These are phyloP conservation scores for Naganishia friedmannii DNA, from an alignment of 768 basidiomycete genomes.

Conservation along the genomic window DNA sequence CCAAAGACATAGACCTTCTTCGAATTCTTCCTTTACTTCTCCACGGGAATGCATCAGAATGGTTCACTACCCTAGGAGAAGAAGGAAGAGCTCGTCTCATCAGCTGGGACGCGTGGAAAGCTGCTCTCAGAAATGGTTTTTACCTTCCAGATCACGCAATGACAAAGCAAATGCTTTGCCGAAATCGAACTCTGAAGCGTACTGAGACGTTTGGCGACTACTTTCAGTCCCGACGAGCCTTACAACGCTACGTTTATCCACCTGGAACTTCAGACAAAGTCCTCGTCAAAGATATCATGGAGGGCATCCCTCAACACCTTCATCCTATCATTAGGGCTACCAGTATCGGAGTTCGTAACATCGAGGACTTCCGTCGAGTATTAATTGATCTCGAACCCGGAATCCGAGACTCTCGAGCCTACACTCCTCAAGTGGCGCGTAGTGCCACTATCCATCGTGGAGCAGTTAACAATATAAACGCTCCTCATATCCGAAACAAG, in stretches of 20 bases:
- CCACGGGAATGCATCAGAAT: slow-evolving; percentile 7
- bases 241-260: slow-evolving; percentile 17
- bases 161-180: neutral
- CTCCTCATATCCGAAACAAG: neutral
- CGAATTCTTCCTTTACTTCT: slow-evolving; percentile 1
- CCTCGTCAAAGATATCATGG: slow-evolving; percentile 18
- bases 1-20: slow-evolving; percentile 1
- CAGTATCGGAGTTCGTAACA: neutral
- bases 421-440: neutral
- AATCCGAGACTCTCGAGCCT: neutral
- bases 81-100: neutral
- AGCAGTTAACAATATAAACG: neutral
- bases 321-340: slow-evolving; percentile 9
- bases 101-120: slow-evolving; percentile 12
- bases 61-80: slow-evolving; percentile 24
- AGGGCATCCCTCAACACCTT: slow-evolving; percentile 7
- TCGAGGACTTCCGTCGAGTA: slow-evolving; percentile 20
- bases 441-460: neutral
- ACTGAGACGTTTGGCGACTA: slow-evolving; percentile 15
- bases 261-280: neutral
- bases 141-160: slow-evolving; percentile 16
- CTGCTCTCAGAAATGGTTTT: slow-evolving; percentile 21
- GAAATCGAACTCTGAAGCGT: neutral
- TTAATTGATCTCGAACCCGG: slow-evolving; percentile 25
- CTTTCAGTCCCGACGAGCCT: slow-evolving; percentile 5